These are phyloP conservation scores for Waitea zeae DNA, from an alignment of 1,284 basidiomycete species.

Conservation along the genomic window DNA sequence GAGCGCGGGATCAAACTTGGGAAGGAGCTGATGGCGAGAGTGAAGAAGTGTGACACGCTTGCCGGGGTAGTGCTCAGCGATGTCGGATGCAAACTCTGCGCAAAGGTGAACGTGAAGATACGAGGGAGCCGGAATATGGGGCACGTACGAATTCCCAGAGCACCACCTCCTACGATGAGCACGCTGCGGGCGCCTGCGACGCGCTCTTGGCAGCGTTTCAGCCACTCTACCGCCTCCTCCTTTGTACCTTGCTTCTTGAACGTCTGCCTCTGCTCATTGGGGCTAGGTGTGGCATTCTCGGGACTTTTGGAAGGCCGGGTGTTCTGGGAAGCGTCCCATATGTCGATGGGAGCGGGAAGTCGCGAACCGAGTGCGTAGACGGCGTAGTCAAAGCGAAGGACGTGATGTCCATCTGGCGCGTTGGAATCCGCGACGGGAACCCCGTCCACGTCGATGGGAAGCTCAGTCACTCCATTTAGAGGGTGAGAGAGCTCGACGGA, in stretches of 20 bases:
- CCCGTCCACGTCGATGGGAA: constrained; percentile 10
- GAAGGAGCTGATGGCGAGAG: constrained; percentile 39
- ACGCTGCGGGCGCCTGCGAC: constrained; percentile 26
- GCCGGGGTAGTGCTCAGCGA: constrained; percentile 37
- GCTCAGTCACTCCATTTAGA: too few species aligned
- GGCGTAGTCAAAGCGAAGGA: constrained; percentile 30
- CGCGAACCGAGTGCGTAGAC: constrained; percentile 42
- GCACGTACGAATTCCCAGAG: constrained; percentile 40
- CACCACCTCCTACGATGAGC: constrained; percentile 42
- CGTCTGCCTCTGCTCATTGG: background rate
- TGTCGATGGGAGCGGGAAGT: constrained; percentile 34
- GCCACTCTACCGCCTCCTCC: constrained; percentile 26
- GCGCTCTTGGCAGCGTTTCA: constrained; percentile 24
- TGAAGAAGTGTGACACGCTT: constrained; percentile 54
- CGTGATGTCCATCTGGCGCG: constrained; percentile 11
- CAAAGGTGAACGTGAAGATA: background rate
- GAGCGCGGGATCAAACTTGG: constrained; percentile 37
- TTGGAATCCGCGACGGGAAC: constrained; percentile 29
- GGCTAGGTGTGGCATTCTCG: background rate
- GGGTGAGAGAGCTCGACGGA: constrained; percentile 25
- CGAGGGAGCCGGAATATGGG: background rate
- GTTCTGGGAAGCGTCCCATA: constrained; percentile 30
- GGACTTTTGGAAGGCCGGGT: too few species aligned
- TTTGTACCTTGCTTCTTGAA: constrained; percentile 20
- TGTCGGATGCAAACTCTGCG: constrained; percentile 51